Base-by-base conservation (phyloP, 2,329 filamentous ascomycete genomes). In the Ophiostoma novo-ulmi region DNA sequence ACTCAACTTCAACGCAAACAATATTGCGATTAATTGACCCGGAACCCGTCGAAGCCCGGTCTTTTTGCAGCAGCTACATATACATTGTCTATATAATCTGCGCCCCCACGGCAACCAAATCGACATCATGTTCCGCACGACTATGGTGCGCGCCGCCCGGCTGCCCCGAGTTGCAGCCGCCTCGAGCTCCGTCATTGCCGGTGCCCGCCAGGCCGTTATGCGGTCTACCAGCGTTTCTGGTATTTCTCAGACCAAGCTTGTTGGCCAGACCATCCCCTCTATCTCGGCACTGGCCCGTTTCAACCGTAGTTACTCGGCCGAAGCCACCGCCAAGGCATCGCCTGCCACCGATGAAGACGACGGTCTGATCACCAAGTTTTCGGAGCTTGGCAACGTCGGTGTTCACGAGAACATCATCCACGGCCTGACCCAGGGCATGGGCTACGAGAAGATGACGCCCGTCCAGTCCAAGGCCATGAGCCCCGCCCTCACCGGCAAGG, bases 401-500 rank as follows among this genome's bases (percentile, higher is more conserved):
- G 85, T 97, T 61, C 84, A 94, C 77, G 77, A 80, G 35, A 87
- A 84, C 72, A 80, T 97, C 69, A 83, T 97, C 73, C 77, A 83
- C 4, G 85, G 89, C 36, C 88, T 99, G 75, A 91, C 87, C 1
- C 75, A 85, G 5, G 86, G 88, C 69, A 91, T 98, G 89, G 82
- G 85, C 38, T 90, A 97, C 75, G 86, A 90, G 68, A 87, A 83
- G 58, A 98, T 99, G 95, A 98, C 94, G 31, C 91, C 95, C 31
- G 94, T 99, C 17, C 95, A 99, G 80, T 85, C 88, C 67, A 86
- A 89, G 78, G 97, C 94, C 14, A 93, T 99, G 77, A 88, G 88
- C 72, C 86, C 92, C 70, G 92, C 91, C 4, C 82, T 98, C 61
- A 87, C 88, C 74, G 94, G 95, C 31, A 87, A 84, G 72, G 94